Percentiles rank a stretch among this genome's conserved stretches.
phyloP scores from a whole-genome alignment of 371 early-diverging fungal species.

The Mortierella sp. region DNA sequence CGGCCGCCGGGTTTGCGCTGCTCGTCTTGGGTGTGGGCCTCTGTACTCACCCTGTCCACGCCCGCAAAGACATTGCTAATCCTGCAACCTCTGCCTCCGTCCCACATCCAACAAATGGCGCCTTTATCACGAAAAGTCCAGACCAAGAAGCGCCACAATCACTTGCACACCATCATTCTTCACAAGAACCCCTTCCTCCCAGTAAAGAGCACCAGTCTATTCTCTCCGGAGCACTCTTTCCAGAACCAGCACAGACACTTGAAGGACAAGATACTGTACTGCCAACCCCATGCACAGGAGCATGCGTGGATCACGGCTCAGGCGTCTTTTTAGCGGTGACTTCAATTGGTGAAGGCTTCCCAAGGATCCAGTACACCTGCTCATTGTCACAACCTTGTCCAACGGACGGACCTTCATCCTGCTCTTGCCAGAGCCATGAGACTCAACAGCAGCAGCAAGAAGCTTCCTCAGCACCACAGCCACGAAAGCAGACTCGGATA shows the following conservation, averaged over 20 bases:
- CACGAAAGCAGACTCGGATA: too few species aligned
- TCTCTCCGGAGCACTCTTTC: constrained; percentile 14
- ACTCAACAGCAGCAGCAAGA: too few species aligned
- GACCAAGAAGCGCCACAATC: background rate
- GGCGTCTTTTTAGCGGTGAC: constrained; percentile 37
- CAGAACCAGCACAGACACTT: constrained; percentile 5
- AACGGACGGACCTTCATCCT: too few species aligned
- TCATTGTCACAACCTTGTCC: background rate
- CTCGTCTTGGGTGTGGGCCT: too few species aligned
- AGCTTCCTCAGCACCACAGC: too few species aligned
- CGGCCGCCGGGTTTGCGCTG: too few species aligned
- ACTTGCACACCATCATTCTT: background rate
- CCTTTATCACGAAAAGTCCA: background rate
- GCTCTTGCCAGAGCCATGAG: too few species aligned
- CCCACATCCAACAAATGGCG: background rate
- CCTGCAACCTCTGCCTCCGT: background rate
- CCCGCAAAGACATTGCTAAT: constrained; percentile 3
- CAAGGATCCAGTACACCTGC: constrained; percentile 42
- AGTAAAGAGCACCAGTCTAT: constrained; percentile 1
- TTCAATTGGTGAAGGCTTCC: constrained; percentile 33
- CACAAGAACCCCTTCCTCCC: background rate
- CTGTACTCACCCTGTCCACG: background rate
- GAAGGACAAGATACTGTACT: background rate
- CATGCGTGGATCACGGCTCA: constrained; percentile 24
- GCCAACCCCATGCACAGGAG: constrained; percentile 11